Percentiles rank a stretch among this genome's conserved stretches.
Evolutionary conservation across 805 yeast species (phyloP).

Genomic region (Sugiyamaella valdiviana): DNA sequence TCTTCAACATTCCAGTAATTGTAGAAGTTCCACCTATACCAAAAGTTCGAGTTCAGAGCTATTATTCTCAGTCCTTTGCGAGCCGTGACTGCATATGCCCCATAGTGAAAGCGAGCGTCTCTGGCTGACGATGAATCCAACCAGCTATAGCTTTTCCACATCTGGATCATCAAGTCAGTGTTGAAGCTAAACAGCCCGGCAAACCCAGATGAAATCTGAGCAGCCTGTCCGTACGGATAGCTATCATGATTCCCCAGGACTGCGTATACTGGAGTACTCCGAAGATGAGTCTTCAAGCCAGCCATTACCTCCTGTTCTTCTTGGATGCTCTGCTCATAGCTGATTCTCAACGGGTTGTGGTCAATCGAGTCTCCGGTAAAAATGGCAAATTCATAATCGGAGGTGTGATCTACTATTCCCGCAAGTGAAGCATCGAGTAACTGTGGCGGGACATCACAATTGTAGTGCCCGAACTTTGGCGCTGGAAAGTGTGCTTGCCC

Average conservation of each 20-base stretch:
- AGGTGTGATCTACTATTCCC: conserved; percentile 43
- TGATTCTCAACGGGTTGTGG: conserved; percentile 50
- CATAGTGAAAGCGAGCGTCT: conserved; percentile 44
- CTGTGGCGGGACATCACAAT: conserved; percentile 63
- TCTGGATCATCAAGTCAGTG: conserved; percentile 41
- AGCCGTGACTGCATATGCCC: conserved; percentile 55
- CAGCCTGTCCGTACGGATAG: conserved; percentile 65
- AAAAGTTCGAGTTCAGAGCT: conserved; percentile 60
- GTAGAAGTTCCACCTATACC: conserved; percentile 58
- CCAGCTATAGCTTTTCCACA: conserved; percentile 47
- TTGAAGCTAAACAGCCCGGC: conserved; percentile 42
- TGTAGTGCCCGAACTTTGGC: conserved; percentile 54
- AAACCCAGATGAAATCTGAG: conserved; percentile 59
- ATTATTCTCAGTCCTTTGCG: conserved; percentile 52
- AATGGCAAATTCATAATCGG: conserved; percentile 46
- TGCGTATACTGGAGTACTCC: conserved; percentile 51
- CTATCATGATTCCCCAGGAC: conserved; percentile 68
- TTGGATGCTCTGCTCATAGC: conserved; percentile 45
- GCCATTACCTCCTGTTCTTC: conserved; percentile 53
- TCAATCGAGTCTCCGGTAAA: conserved; percentile 74
- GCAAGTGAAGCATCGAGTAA: conserved; percentile 49
- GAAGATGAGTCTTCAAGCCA: conserved; percentile 46
- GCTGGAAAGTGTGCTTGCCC: conserved; percentile 36
- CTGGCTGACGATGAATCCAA: conserved; percentile 31
- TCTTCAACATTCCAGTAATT: conserved; percentile 44